Evolutionary conservation across 2,329 filamentous ascomycete species (phyloP), one percentile per base, ranked within the genome.

Genomic region (Alternaria viburni): DNA sequence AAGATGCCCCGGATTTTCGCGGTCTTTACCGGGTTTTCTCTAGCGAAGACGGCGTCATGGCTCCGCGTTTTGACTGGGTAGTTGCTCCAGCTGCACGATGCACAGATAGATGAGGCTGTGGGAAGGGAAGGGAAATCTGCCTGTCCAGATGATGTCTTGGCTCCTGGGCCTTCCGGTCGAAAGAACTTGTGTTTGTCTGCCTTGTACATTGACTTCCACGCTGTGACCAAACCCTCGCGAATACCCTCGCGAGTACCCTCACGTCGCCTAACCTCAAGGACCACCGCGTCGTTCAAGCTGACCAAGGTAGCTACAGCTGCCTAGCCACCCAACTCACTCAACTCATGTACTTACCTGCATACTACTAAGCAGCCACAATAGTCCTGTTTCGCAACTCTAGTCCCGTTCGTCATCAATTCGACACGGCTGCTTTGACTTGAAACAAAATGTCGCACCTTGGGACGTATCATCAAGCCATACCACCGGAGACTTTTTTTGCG

Each of bases 331-430:
- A 45, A 45, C 17, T 45, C 43, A 7, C 17, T 45, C 43, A 21
- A 15, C 19, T 21, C 36, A 25, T 7, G 19, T 25, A 25, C 19
- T 21, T 36, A 51, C 28, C 8, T 15, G 11, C 9, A 19, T 41
- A 7, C 28, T 41, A 52, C 19, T 54, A 17, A 59, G 57, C 56
- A 51, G 56, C 56, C 57, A 41, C 19, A 54, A 59, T 52, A 59
- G 13, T 52, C 25, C 36, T 23, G 15, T 54, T 59, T 36, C 12
- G 47, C 57, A 52, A 32, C 19, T 25, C 17, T 6, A 17, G 46
- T 26, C 36, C 11, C 21, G 17, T 44, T 4, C 12, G 13, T 30
- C 28, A 52, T 51, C 13, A 45, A 57, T 41, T 23, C 19, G 13
- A 41, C 28, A 15, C 49, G 17, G 15, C 19, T 12, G 11, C n/a